Percentiles rank a stretch among this genome's conserved stretches.
Conservation (phyloP, 176 grass and related monocot species). For the Metroxylon sagu region DNA sequence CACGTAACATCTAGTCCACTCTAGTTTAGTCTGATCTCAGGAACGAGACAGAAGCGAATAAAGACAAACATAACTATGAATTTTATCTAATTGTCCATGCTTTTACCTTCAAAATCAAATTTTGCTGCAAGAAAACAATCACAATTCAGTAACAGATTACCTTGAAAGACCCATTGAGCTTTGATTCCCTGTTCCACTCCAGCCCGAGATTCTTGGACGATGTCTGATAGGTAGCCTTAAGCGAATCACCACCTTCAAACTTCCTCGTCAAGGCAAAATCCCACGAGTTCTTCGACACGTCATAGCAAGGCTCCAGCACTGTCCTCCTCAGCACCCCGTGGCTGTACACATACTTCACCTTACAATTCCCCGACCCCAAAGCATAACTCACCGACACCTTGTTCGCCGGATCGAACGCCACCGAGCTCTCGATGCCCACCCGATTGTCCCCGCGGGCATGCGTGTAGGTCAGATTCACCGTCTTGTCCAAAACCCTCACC, state of each 20-base stretch:
- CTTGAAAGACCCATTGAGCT: constrained; percentile 65
- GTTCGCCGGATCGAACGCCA: constrained; percentile 65
- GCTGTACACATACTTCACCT: constrained; percentile 73
- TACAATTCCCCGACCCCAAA: constrained; percentile 42
- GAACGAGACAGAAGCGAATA: no score
- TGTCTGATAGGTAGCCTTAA: constrained; percentile 73
- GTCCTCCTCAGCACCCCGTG: constrained; percentile 55
- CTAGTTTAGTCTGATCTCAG: no score
- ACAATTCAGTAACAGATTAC: constrained; percentile 11
- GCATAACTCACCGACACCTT: constrained; percentile 59
- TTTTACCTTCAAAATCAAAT: no score
- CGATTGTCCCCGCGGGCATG: constrained; percentile 35
- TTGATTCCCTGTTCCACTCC: constrained; percentile 58
- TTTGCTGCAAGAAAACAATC: background rate
- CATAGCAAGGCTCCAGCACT: constrained; percentile 65
- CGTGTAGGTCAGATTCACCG: constrained; percentile 69
- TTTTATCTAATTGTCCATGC: no score
- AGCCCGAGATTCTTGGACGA: constrained; percentile 58
- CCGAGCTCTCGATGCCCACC: constrained; percentile 41
- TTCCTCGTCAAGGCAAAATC: constrained; percentile 69
- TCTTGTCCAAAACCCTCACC: constrained; percentile 58
- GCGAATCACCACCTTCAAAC: constrained; percentile 37
- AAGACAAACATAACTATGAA: no score
- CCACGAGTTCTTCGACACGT: constrained; percentile 69
- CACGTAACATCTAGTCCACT: no score